Evolutionary conservation across 257 asterid species (phyloP), one percentile per base, ranked within the genome.

Genomic region (Ballota nigra): DNA sequence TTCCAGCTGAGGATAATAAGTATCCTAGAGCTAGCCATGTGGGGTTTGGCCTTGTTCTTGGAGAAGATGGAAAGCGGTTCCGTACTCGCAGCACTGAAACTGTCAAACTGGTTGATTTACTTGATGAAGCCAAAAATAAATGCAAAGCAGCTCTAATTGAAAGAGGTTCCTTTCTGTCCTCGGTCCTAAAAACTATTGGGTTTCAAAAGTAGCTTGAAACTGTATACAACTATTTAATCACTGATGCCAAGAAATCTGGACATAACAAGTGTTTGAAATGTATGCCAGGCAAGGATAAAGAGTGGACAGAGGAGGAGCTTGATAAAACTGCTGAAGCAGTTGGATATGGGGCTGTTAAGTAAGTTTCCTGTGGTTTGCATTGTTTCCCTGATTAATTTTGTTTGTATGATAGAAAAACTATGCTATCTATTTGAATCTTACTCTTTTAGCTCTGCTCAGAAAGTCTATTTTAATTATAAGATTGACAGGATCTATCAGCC

Each of bases 321-420:
- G 97, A 95, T 52, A 64, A 82, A 79, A 92, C 90, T 82, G 97
- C 98, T 36, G 99, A 95, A 81, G 99, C 98, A 22, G 83, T 95
- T 62, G 99, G 99, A 83, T 95, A 95, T 78, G 97, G 99, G 28
- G 99, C 98, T 77, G 88, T 95, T 31, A 89, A 95, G 99, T 91
- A 75, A 81, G 92, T 70, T 63, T 57, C 72, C 73, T 65, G 28
- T 45, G 20, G 23, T n/a, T 61, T 71, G 20, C 57, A 56, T 19
- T 41, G n/a, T 74, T 63, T 66, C 57, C 36, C 61, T 38, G 71
- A 60, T 65, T 63, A 26, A 40, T 33, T 40, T 51, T 52, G 33
- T 55, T 15, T 67, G 38, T 20, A 10, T n/a, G 12, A 52, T n/a
- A 22, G 20, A 26, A 23, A 70, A 22, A 4, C 20, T n/a, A 36